Evolutionary conservation across 345 rosid species (phyloP).

Genomic region (Passiflora organensis): DNA sequence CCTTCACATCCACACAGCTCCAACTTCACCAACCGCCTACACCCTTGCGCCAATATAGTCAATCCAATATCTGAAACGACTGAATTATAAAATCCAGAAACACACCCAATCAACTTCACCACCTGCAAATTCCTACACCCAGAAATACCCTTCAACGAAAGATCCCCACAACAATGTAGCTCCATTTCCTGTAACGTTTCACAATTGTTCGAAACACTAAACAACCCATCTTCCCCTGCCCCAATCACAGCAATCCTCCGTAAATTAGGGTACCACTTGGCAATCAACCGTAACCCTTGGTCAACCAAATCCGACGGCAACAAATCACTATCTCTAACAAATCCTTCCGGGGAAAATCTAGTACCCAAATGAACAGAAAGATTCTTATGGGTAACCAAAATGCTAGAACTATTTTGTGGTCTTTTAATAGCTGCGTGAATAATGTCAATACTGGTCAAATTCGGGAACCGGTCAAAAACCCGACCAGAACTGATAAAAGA

Average conservation of each 20-base stretch:
- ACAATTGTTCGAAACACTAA: constrained; percentile 59
- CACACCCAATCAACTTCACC: constrained; percentile 58
- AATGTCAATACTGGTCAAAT: constrained; percentile 60
- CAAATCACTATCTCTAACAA: constrained; percentile 21
- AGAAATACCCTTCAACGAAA: constrained; percentile 64
- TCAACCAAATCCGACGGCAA: constrained; percentile 41
- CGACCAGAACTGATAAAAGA: constrained; percentile 62
- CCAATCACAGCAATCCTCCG: constrained; percentile 57
- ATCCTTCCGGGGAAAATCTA: constrained; percentile 26
- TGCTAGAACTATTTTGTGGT: constrained; percentile 41
- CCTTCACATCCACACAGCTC: constrained; percentile 89
- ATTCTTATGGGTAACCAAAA: constrained; percentile 41
- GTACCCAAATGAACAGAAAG: constrained; percentile 45
- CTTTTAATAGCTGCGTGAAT: constrained; percentile 45
- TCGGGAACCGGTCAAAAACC: constrained; percentile 57
- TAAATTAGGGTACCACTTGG: constrained; percentile 60
- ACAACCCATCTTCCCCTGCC: constrained; percentile 67
- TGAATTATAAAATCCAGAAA: constrained; percentile 59
- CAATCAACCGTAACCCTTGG: constrained; percentile 47
- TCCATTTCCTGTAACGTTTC: constrained; percentile 75
- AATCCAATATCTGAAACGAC: constrained; percentile 82
- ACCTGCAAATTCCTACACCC: constrained; percentile 82
- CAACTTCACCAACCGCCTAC: constrained; percentile 81
- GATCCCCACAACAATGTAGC: constrained; percentile 65
- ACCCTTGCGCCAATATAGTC: constrained; percentile 88